Evolutionary conservation across 331 rosid species (phyloP), one percentile per base, ranked within the genome.

Genomic region (Pyracantha coccinea): DNA sequence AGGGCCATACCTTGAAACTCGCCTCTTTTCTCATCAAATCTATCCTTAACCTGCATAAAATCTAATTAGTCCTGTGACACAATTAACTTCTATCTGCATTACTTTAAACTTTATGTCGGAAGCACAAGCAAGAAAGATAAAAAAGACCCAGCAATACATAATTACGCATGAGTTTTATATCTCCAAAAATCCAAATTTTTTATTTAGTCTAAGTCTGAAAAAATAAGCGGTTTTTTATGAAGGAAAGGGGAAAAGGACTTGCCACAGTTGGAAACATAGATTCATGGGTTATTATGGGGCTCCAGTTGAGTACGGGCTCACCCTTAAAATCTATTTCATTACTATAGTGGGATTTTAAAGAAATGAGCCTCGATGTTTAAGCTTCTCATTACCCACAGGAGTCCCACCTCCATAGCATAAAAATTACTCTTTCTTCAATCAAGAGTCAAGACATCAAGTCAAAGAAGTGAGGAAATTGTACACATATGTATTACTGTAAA

Each of bases 11-110:
- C 95, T 77, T 81, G 83, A 63, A 63, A 58, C 61, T 82, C 74
- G 77, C 79, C 80, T 61, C 72, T 77, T 80, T 45, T 75, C 59
- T 58, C 83, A 38, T 71, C 72, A 64, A 25, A 64, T 63, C 33
- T 84, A 68, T 79, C 88, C 50, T 52, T 80, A 65, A 72, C 88
- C 97, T 91, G 90, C 77, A 83, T 62, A 78, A 67, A 68, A 35
- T 83, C 71, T 71, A 74, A 71, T 84, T 15, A 50, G 65, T 62
- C 75, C 63, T 60, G 69, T 19, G 38, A 54, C 28, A 35, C 24
- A 5, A 44, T 12, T 47, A 73, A 23, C 25, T 65, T 58, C 53
- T 21, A 44, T 28, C 70, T 55, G 45, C 28, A 29, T 7, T 21
- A 27, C 8, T 64, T 52, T 15, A 27, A 58, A 27, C 44, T 12